Evolutionary conservation across 2,329 filamentous ascomycete genomes (phyloP).

Genomic region (Arthrobotrys sphaeroides): DNA sequence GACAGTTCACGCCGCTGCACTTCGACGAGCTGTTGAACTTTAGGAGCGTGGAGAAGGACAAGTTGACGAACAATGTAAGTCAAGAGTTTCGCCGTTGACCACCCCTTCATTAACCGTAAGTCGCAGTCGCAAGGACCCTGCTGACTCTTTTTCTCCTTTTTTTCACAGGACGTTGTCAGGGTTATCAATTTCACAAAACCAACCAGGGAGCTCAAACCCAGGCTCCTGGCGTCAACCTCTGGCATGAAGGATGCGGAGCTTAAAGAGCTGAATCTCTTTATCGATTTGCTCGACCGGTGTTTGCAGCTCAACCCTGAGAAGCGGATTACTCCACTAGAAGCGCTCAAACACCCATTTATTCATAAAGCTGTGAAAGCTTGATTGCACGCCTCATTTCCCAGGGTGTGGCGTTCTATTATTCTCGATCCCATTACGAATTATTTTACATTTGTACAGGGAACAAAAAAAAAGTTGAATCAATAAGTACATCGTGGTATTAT

Average conservation of each 20-base stretch:
- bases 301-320: constrained; percentile 91
- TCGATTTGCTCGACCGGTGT: constrained; percentile 88
- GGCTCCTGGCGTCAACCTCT: constrained; percentile 77
- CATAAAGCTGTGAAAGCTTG: constrained; percentile 38
- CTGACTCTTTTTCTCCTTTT: constrained; percentile 21
- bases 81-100: constrained; percentile 45
- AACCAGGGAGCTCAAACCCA: constrained; percentile 80
- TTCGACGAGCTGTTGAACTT: constrained; percentile 89
- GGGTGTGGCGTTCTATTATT: background rate
- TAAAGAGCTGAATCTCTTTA: constrained; percentile 82
- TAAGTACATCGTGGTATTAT: constrained; percentile 18
- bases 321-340: constrained; percentile 84
- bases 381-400: background rate
- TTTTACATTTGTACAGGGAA: background rate
- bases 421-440: background rate
- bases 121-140: background rate
- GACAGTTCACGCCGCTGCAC: constrained; percentile 77
- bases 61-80: constrained; percentile 81
- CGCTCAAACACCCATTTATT: constrained; percentile 89
- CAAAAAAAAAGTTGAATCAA: background rate
- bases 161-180: constrained; percentile 70
- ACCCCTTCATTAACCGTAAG: background rate
- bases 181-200: constrained; percentile 77
- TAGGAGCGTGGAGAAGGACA: constrained; percentile 83
- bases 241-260: constrained; percentile 78